Base-by-base conservation (phyloP, 371 early-diverging fungal genomes). In the Basidiobolus meristosporus region DNA sequence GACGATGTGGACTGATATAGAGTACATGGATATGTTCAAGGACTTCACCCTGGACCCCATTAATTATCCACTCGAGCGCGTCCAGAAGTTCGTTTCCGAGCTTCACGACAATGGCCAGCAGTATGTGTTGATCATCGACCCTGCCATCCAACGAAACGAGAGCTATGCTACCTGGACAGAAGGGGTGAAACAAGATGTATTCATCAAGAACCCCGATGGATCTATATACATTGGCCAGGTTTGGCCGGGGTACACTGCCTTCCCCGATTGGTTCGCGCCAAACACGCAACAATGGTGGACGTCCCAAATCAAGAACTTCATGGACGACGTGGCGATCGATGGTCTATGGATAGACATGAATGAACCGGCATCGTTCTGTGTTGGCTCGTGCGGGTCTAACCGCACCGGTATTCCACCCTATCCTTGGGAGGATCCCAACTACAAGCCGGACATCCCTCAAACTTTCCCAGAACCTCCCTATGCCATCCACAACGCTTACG, bases 261-360 rank as follows among this genome's bases (percentile, higher is more conserved):
- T 68, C 56, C 65, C 75, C 17, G 80, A 79, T 51, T 76, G 62
- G 57, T 51, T 63, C 46, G 58, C 71, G 41, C 63, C 70, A 1
- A 52, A 62, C 17, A 52, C 60, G 4, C 48, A 55, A 42, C 39
- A 48, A 10, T 81, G 52, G 38, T 67, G 70, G 62, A 44, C 56
- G 38, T 53, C 63, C 29, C 54, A 64, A 45, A 46, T 70, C 10
- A 26, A 20, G 11, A 52, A 51, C 18, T 74, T 58, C 51, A 47
- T 54, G 21, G 44, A 50, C 3, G 46, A 62, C 18, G 54, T 67
- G 17, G 46, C 47, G 2, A 21, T 70, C 30, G 62, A 71, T 46
- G 78, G 78, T 43, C 40, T 73, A 2, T 77, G 77, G 79, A 72
- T 73, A 38, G 77, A 73, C 49, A 72, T 73, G 74, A 76, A 77